A percentile compares a stretch with the other conserved stretches of the same genome.
Conservation (phyloP, 2,329 filamentous ascomycete species). For the Waltergamsia citrina region DNA sequence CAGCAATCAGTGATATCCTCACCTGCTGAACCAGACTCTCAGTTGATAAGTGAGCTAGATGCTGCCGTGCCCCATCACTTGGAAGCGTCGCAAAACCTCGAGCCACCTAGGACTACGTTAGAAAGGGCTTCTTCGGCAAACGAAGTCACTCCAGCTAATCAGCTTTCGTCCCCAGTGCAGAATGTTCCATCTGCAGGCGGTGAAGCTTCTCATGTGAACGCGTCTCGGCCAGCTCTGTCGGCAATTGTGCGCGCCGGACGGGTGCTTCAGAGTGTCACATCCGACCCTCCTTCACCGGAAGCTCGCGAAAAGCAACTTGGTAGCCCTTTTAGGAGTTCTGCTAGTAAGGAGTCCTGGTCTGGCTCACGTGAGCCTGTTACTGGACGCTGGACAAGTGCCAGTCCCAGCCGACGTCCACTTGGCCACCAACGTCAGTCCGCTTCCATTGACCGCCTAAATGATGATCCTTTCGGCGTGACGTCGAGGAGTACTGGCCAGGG, state of each 20-base stretch:
- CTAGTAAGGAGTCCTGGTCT: slow-evolving; percentile 22
- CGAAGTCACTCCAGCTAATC: slow-evolving; percentile 25
- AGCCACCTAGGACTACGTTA: not conserved
- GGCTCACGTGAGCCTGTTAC: slow-evolving; percentile 14
- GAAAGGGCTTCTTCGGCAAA: slow-evolving; percentile 6
- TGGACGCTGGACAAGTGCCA: slow-evolving; percentile 15
- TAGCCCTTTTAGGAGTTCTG: slow-evolving; percentile 42
- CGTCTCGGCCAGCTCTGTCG: slow-evolving; percentile 36
- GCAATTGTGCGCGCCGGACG: slow-evolving; percentile 49
- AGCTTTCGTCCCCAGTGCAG: slow-evolving; percentile 25
- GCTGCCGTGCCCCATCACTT: not conserved
- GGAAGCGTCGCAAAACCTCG: slow-evolving; percentile 3
- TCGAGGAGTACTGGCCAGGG: slow-evolving; percentile 16
- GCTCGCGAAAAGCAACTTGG: slow-evolving; percentile 39
- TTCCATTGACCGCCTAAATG: slow-evolving; percentile 6
- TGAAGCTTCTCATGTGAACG: slow-evolving; percentile 17
- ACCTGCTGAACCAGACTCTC: slow-evolving; percentile 2
- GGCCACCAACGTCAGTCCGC: slow-evolving; percentile 4
- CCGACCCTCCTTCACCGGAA: slow-evolving; percentile 47
- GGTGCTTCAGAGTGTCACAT: slow-evolving; percentile 47
- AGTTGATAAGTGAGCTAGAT: slow-evolving; percentile 9
- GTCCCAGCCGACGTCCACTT: slow-evolving; percentile 14
- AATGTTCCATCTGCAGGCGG: slow-evolving; percentile 19
- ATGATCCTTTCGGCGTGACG: slow-evolving; percentile 18
- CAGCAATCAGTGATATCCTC: slow-evolving; percentile 1